These are phyloP conservation scores for Hypericum perforatum DNA, from an alignment of 345 rosid species.

Conservation along the genomic window DNA sequence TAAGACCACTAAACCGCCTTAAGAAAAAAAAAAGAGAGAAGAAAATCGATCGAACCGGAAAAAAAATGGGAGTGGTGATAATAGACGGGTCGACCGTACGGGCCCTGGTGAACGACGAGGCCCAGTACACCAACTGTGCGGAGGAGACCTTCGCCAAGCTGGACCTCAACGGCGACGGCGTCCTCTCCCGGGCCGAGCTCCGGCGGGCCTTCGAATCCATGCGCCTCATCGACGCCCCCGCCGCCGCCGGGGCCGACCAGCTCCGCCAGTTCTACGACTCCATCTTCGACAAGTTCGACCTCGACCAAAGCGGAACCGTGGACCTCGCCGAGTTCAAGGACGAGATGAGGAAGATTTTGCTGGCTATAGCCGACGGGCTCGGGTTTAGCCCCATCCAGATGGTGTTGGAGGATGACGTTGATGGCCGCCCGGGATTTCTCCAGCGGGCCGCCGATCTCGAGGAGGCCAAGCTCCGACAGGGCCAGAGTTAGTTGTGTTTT, in stretches of 20 bases:
- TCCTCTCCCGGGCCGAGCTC: conserved; percentile 48
- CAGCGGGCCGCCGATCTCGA: conserved; percentile 72
- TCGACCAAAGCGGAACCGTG: conserved; percentile 41
- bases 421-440: conserved; percentile 37
- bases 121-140: conserved; percentile 39
- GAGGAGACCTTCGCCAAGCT: conserved; percentile 35
- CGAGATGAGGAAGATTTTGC: conserved; percentile 61
- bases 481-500: conserved; percentile 4
- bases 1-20: too few species aligned
- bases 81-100: conserved; percentile 69
- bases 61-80: conserved; percentile 52
- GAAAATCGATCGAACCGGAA: background rate
- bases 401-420: conserved; percentile 56
- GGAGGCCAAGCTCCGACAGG: conserved; percentile 34
- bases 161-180: conserved; percentile 60
- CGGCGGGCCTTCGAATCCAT: conserved; percentile 58
- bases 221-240: conserved; percentile 46
- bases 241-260: conserved; percentile 34
- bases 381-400: conserved; percentile 60
- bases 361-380: conserved; percentile 67
- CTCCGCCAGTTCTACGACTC: conserved; percentile 48
- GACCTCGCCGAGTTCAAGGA: conserved; percentile 48
- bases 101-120: conserved; percentile 41
- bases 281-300: conserved; percentile 56
- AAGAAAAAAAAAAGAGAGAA: background rate